Evolutionary conservation across 1,284 basidiomycete species (phyloP).

Genomic region (Puccinia triticina): DNA sequence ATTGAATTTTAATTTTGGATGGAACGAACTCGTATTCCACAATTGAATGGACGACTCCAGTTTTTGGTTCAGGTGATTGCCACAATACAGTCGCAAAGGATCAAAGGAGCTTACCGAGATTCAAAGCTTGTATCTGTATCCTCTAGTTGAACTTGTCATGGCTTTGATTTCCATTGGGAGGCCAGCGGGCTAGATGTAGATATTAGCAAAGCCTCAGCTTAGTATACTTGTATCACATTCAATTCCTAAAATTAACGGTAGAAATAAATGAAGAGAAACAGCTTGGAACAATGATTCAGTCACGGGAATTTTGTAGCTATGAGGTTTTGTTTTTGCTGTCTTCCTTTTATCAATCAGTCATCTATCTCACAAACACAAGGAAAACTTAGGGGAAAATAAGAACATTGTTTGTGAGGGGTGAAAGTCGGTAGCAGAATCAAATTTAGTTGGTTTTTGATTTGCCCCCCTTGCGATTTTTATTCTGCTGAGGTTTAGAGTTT

Average conservation of each 20-base stretch:
- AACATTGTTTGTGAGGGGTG: not conserved
- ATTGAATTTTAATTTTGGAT: too few species aligned
- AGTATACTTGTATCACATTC: too few species aligned
- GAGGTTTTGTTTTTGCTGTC: not conserved
- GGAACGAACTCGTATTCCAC: too few species aligned
- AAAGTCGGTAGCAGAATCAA: not conserved
- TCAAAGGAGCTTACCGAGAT: too few species aligned
- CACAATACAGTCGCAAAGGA: too few species aligned
- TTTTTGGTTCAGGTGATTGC: too few species aligned
- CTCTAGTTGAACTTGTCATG: too few species aligned
- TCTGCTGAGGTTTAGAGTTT: not conserved
- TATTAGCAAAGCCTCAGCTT: too few species aligned
- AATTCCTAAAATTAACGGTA: not conserved
- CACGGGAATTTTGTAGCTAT: not conserved
- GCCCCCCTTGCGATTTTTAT: slow-evolving; percentile 18
- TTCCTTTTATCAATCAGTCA: not conserved
- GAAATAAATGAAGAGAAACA: not conserved
- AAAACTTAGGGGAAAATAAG: not conserved
- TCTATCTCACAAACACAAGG: not conserved
- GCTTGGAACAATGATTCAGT: not conserved
- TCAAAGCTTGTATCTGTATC: too few species aligned
- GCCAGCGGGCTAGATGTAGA: too few species aligned
- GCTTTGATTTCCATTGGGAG: too few species aligned
- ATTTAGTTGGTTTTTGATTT: slow-evolving; percentile 35
- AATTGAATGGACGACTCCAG: too few species aligned